Evolutionary conservation across 192 early-diverging fungal species (phyloP), one percentile per base, ranked within the genome.

Genomic region (Diversispora eburnea): DNA sequence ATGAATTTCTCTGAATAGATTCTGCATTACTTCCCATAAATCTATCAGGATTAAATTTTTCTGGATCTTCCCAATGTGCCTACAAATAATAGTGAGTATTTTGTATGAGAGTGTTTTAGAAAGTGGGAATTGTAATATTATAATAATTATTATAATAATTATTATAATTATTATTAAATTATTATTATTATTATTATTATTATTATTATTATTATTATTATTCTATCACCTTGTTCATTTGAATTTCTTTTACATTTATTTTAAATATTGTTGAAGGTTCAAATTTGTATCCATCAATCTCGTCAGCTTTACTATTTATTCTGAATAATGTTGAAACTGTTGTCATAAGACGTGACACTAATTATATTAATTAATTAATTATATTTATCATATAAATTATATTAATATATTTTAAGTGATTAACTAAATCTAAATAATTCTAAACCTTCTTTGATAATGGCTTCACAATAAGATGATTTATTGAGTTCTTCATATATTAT

Each of bases 381-480:
- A 51, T 51, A 12, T 51, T 51, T 12, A 51, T 33, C 2, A 33
- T 33, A 25, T 12, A 33, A n/a, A 22, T 58, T n/a, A 57, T 7
- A 19, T 19, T 9, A 57, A 6, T 17, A 58, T 58, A 3, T 6
- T 5, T 19, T 7, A 58, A 58, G 25, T 8, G 7, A n/a, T 5
- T 9, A 25, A 25, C 7, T 8, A 17, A 15, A 43, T 1, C 10
- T 41, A 3, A 67, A 5, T 3, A 67, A 5, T 12, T 67, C 5
- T 33, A 0, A n/a, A 67, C 65, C 66, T 52, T 67, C 66, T 67
- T 67, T 48, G 12, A 67, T 67, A 9, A 67, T 52, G 19, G 66
- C 47, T 22, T 46, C 46, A 15, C 47, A 51, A 52, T 67, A 67
- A 51, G 47, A 15, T 6, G 49, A n/a, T 33, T 51, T 67, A 9